These are phyloP conservation scores for Zizania palustris DNA, from an alignment of 202 grass and related monocot species.

Conservation along the genomic window DNA sequence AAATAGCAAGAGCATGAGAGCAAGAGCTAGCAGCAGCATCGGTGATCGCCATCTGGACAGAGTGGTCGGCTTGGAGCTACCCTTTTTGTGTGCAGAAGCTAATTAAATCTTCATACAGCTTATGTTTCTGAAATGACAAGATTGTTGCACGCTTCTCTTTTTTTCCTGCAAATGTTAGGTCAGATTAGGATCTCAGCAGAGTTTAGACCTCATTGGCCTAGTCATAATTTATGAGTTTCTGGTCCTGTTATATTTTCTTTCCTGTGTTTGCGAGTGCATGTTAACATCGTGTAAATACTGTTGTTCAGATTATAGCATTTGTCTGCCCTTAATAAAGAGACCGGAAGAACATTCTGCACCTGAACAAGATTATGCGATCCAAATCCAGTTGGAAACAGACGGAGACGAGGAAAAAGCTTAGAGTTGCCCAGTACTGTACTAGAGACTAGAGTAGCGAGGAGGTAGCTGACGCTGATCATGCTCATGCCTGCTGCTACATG, in stretches of 20 bases:
- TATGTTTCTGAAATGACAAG: slow-evolving; percentile 26
- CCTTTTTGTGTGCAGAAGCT: slow-evolving; percentile 6
- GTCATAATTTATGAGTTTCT: slow-evolving; percentile 10
- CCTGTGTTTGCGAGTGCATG: not conserved
- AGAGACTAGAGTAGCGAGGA: too few relatives aligned
- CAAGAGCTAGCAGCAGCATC: not conserved
- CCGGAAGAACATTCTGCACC: slow-evolving; percentile 1
- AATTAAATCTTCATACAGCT: not conserved
- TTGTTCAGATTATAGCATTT: too few relatives aligned
- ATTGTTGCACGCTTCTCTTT: not conserved
- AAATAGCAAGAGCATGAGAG: slow-evolving; percentile 23
- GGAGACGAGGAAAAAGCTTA: too few relatives aligned
- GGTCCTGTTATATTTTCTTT: not conserved
- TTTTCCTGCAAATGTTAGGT: not conserved
- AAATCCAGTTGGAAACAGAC: too few relatives aligned
- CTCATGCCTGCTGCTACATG: too few relatives aligned
- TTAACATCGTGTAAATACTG: slow-evolving; percentile 46
- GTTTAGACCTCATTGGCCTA: slow-evolving; percentile 10
- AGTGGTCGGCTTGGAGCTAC: slow-evolving; percentile 11
- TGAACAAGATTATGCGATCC: not conserved
- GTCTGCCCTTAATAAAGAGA: slow-evolving; percentile 36
- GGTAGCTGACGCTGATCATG: too few relatives aligned
- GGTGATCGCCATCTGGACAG: not conserved
- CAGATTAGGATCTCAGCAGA: slow-evolving; percentile 36
- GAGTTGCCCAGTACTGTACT: too few relatives aligned